phyloP scores from a whole-genome alignment of 2,329 filamentous ascomycete genomes.

The Fusarium palustre region DNA sequence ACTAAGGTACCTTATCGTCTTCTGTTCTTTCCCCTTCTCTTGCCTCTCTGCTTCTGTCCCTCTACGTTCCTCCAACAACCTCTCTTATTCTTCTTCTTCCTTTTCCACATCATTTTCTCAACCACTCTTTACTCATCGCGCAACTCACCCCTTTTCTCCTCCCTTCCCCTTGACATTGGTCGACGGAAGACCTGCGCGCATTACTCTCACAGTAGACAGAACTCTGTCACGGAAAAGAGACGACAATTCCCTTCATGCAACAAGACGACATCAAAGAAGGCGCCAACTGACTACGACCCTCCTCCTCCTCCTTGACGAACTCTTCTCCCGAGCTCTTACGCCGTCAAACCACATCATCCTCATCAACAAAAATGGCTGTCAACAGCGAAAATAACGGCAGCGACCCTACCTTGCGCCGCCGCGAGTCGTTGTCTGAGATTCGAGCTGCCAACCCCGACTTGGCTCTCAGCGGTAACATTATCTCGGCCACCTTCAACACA shows the following conservation, averaged over 20 bases:
- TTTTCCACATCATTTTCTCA: constrained; percentile 3
- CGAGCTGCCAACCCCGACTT: constrained; percentile 68
- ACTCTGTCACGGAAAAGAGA: constrained; percentile 19
- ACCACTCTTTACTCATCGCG: constrained; percentile 9
- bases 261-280: constrained; percentile 34
- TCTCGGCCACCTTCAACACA: constrained; percentile 74
- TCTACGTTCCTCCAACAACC: constrained; percentile 24
- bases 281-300: constrained; percentile 19
- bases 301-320: not conserved
- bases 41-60: constrained; percentile 2
- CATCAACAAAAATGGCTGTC: constrained; percentile 28
- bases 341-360: constrained; percentile 5
- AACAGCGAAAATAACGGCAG: constrained; percentile 16
- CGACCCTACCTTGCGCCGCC: constrained; percentile 54
- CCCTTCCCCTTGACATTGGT: constrained; percentile 33
- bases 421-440: constrained; percentile 67
- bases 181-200: constrained; percentile 34
- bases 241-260: constrained; percentile 32
- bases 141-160: constrained; percentile 2
- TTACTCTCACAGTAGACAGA: constrained; percentile 5
- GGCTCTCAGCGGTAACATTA: constrained; percentile 71
- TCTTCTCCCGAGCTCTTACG: constrained; percentile 9
- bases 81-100: constrained; percentile 11
- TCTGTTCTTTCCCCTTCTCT: constrained; percentile 5
- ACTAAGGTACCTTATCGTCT: constrained; percentile 21